Base-by-base conservation (phyloP, 2,329 filamentous ascomycete genomes). In the Alternaria alternata region DNA sequence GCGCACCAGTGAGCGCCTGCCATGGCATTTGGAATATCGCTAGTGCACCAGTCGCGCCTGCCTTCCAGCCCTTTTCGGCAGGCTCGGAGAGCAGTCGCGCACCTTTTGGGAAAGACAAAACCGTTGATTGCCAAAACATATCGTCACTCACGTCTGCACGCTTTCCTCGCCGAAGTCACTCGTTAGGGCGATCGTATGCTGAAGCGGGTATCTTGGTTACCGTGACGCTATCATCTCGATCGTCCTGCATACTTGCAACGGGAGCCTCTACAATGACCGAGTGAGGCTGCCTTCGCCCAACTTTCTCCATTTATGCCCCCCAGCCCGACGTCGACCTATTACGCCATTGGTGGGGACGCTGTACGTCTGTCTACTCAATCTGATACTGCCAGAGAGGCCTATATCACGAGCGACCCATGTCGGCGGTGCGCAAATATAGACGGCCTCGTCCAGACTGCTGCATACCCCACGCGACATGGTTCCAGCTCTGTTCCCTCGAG, bases 11-110 rank as follows among this genome's bases (percentile, higher is more conserved):
- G 56, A 63, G 54, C 36, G 43, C 49, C 52, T 38, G 59, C 60
- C 51, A 59, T 60, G 59, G 51, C 51, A 70, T 68, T 67, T 69
- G 61, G 64, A 71, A 71, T 71, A 51, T 55, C 47, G 54, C 60
- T 52, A 61, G 57, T 22, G 38, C 47, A 58, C 46, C 30, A 48
- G 30, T 39, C 36, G 46, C 38, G 54, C 42, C 24, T 39, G 44
- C 22, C 46, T 52, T 51, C 36, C 56, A 49, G 51, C 51, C 56
- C 38, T 20, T 64, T 61, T 61, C 61, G 66, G 61, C 49, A 51
- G 55, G n/a, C 46, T 52, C 34, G 38, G 42, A 42, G 34, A 34
- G 24, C 42, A 41, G 12, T 47, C 49, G 28, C 38, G 26, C 59
- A 66, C 63, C 55, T 43, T 69, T 71, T 70, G 59, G 69, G 69